Evolutionary conservation across 2,329 filamentous ascomycete genomes (phyloP).

Genomic region (Nemania serpens): DNA sequence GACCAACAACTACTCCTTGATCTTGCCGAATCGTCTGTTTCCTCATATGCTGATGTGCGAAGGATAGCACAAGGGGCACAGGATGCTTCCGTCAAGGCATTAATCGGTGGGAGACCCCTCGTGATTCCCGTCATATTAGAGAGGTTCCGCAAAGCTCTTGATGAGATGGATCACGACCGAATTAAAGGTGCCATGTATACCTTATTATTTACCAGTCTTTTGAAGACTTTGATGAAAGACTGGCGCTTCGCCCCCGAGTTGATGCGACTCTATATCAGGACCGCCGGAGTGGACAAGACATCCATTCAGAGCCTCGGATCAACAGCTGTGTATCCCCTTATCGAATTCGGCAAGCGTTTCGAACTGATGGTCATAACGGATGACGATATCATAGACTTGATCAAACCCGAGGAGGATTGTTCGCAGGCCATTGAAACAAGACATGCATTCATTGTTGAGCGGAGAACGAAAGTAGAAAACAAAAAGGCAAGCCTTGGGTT

Average conservation of each 20-base stretch:
- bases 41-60: constrained; percentile 93
- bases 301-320: constrained; percentile 90
- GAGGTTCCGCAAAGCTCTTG: constrained; percentile 77
- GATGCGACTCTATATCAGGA: constrained; percentile 86
- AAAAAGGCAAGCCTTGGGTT: constrained; percentile 81
- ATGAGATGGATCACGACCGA: constrained; percentile 79
- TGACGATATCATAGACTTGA: constrained; percentile 68
- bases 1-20: constrained; percentile 86
- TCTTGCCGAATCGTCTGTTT: constrained; percentile 86
- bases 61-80: constrained; percentile 88
- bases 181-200: constrained; percentile 97
- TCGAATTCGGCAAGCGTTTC: constrained; percentile 89
- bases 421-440: constrained; percentile 65
- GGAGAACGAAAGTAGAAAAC: constrained; percentile 76
- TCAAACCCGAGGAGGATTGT: constrained; percentile 72
- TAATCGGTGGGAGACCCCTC: constrained; percentile 84
- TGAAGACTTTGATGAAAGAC: constrained; percentile 85
- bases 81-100: constrained; percentile 89
- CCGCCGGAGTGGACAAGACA: constrained; percentile 87
- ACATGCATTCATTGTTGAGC: constrained; percentile 73
- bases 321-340: constrained; percentile 79
- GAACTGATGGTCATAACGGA: constrained; percentile 87
- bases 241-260: constrained; percentile 95
- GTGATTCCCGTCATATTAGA: constrained; percentile 88
- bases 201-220: constrained; percentile 82